Percentiles rank a stretch among this genome's conserved stretches.
These are phyloP conservation scores for Geotrichum klebahnii DNA, from an alignment of 1,139 yeast species.

Conservation along the genomic window DNA sequence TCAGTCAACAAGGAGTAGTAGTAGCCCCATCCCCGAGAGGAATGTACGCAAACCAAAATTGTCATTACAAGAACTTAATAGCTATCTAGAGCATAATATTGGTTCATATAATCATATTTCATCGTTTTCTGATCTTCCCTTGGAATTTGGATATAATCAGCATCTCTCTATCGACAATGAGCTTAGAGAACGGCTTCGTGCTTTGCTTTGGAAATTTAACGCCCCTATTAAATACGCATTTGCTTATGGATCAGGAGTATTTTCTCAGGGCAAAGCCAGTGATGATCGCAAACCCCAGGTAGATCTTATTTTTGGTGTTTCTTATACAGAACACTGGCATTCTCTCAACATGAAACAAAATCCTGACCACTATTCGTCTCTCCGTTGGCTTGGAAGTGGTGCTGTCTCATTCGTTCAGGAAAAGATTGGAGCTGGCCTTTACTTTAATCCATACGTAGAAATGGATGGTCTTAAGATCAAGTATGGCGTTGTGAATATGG, in stretches of 20 bases:
- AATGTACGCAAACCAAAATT: constrained; percentile 9
- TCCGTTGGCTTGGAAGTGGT: constrained; percentile 58
- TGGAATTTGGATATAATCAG: constrained; percentile 57
- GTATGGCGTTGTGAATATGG: constrained; percentile 76
- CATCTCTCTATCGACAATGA: constrained; percentile 47
- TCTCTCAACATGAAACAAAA: constrained; percentile 58
- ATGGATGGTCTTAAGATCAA: constrained; percentile 64
- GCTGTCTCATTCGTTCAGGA: constrained; percentile 58
- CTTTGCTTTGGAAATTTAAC: constrained; percentile 54
- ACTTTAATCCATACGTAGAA: constrained; percentile 83
- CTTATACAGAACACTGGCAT: constrained; percentile 73
- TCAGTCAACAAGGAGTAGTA: no score
- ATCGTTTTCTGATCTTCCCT: constrained; percentile 50
- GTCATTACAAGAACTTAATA: constrained; percentile 15
- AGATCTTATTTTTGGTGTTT: constrained; percentile 83
- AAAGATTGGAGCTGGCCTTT: constrained; percentile 78
- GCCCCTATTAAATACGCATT: constrained; percentile 72
- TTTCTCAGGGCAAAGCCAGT: constrained; percentile 59
- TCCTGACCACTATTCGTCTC: constrained; percentile 70
- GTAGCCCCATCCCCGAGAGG: no score
- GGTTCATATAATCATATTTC: constrained; percentile 32
- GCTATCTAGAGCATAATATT: constrained; percentile 30
- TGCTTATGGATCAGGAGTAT: constrained; percentile 96
- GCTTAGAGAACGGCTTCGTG: constrained; percentile 47
- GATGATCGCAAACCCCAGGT: constrained; percentile 56